Percentiles rank a stretch among this genome's conserved stretches.
These are phyloP conservation scores for Stagonosporopsis tanaceti DNA, from an alignment of 2,329 filamentous ascomycete genomes.

Conservation along the genomic window DNA sequence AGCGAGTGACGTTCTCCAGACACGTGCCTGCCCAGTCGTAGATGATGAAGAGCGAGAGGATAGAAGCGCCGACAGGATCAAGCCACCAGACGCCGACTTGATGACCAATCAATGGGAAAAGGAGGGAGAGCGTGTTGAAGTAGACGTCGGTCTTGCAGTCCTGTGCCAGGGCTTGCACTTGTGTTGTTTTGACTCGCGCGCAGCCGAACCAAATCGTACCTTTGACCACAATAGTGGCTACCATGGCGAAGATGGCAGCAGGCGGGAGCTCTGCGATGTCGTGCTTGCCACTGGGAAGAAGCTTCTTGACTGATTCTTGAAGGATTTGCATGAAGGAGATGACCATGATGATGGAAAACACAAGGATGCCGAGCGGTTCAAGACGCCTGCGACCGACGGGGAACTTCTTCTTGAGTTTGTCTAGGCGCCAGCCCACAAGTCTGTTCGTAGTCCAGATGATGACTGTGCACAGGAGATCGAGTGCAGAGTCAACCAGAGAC, in stretches of 20 bases:
- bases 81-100: conserved; percentile 71
- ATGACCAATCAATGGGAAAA: conserved; percentile 69
- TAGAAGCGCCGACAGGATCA: conserved; percentile 67
- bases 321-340: conserved; percentile 69
- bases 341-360: conserved; percentile 70
- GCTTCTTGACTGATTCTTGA: conserved; percentile 66
- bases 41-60: conserved; percentile 72
- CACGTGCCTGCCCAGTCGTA: conserved; percentile 72
- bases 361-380: conserved; percentile 68
- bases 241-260: conserved; percentile 65
- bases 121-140: conserved; percentile 69
- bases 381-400: conserved; percentile 62
- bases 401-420: conserved; percentile 61
- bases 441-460: conserved; percentile 69
- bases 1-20: conserved; percentile 65
- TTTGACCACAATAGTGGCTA: conserved; percentile 65
- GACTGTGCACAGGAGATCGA: conserved; percentile 67
- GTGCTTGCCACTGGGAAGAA: conserved; percentile 61
- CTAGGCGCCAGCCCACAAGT: conserved; percentile 65
- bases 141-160: conserved; percentile 69
- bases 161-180: conserved; percentile 69
- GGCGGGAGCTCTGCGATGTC: conserved; percentile 60
- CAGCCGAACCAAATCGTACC: conserved; percentile 68
- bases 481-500: conserved; percentile 67
- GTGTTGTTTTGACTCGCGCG: conserved; percentile 67